A percentile compares a stretch with the other conserved stretches of the same genome.
Evolutionary conservation across 805 yeast genomes (phyloP).

Genomic region (Barnettozyma siamensis): DNA sequence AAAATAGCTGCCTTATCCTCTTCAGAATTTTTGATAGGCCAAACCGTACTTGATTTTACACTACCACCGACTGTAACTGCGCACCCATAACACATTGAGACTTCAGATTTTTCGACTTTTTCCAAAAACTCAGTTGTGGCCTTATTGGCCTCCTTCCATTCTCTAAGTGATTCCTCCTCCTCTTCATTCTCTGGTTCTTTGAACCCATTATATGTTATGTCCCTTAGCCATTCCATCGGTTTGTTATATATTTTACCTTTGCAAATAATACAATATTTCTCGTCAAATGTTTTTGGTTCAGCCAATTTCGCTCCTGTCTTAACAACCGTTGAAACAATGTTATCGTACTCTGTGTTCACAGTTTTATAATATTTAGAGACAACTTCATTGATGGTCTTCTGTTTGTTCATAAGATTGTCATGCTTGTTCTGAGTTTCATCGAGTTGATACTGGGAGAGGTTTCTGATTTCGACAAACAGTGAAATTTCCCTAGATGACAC

Average conservation of each 20-base stretch:
- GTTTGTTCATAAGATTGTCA: conserved; percentile 46
- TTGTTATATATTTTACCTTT: conserved; percentile 45
- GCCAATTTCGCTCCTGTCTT: conserved; percentile 78
- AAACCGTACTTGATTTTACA: conserved; percentile 30
- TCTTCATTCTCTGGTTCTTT: conserved; percentile 41
- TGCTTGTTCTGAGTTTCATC: conserved; percentile 13
- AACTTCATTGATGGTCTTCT: conserved; percentile 77
- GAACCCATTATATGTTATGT: conserved; percentile 57
- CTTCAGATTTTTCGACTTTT: conserved; percentile 12
- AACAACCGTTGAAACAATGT: conserved; percentile 88
- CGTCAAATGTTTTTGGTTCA: conserved; percentile 33
- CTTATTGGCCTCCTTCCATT: conserved; percentile 28
- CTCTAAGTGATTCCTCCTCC: conserved; percentile 33
- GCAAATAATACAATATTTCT: conserved; percentile 50
- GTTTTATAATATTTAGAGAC: conserved; percentile 64
- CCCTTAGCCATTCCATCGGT: conserved; percentile 61
- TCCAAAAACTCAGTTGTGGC: conserved; percentile 15
- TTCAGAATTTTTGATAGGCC: conserved; percentile 30
- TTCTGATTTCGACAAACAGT: conserved; percentile 42
- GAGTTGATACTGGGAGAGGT: conserved; percentile 16
- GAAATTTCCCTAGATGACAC: conserved; percentile 62
- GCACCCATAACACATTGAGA: conserved; percentile 74
- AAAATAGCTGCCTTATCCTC: conserved; percentile 33
- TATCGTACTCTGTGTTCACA: conserved; percentile 76
- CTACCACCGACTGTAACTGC: conserved; percentile 51